Evolutionary conservation across 257 asterid species (phyloP).

Genomic region (Ophiorrhiza pumila): DNA sequence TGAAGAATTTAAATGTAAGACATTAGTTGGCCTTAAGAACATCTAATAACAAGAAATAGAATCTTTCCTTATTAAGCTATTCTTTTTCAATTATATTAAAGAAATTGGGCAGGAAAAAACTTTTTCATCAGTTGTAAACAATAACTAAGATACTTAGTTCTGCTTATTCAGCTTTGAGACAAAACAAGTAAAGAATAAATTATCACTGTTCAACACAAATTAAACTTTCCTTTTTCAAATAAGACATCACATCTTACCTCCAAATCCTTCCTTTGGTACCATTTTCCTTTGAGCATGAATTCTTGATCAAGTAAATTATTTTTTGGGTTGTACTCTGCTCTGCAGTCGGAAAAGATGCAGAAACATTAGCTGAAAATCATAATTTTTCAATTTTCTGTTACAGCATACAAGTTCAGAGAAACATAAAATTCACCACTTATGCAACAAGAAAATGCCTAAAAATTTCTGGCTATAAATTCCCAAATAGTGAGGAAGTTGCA

Average conservation of each 20-base stretch:
- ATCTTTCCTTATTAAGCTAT: background rate
- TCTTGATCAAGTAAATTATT: conserved; percentile 82
- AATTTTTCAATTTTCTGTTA: background rate
- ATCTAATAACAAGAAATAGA: background rate
- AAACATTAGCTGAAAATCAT: background rate
- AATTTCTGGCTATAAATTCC: background rate
- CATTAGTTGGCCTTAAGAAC: background rate
- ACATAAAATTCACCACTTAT: background rate
- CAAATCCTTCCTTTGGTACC: conserved; percentile 84
- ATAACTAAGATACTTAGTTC: background rate
- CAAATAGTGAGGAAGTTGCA: background rate
- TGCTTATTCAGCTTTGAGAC: background rate
- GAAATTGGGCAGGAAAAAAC: background rate
- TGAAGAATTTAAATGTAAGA: background rate
- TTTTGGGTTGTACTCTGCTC: conserved; percentile 88
- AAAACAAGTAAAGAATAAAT: background rate
- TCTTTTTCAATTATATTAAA: background rate
- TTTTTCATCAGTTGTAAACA: background rate
- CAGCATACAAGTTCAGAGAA: background rate
- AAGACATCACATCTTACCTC: conserved; percentile 47
- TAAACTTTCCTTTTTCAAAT: background rate
- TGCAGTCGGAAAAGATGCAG: conserved; percentile 33
- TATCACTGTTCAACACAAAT: background rate
- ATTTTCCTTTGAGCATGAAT: conserved; percentile 72
- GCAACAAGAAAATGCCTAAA: background rate